These are phyloP conservation scores for Diacronema lutheri DNA, from an alignment of 78 protist genomes.

Conservation along the genomic window DNA sequence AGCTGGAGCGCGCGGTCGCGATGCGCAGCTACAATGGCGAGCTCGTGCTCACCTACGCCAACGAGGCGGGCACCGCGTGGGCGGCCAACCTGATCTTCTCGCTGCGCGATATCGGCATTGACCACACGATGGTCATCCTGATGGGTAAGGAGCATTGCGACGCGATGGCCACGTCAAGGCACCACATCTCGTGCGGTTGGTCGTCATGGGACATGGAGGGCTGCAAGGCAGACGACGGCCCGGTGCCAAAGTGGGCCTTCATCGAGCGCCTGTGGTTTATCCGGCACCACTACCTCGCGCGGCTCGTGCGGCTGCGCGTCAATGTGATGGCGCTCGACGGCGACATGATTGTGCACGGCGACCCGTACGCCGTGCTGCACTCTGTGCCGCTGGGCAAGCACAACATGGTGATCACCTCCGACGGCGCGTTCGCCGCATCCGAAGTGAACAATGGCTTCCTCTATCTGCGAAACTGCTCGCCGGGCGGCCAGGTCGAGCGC, in stretches of 20 bases:
- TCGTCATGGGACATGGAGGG: background rate
- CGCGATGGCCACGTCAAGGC: background rate
- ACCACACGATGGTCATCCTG: background rate
- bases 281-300: constrained; percentile 5
- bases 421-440: background rate
- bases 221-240: background rate
- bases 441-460: background rate
- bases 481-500: background rate
- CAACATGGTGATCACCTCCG: background rate
- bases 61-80: constrained; percentile 7
- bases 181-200: background rate
- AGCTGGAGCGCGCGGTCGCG: background rate
- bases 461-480: background rate
- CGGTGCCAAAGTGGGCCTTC: background rate
- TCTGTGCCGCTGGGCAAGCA: background rate
- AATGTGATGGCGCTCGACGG: background rate
- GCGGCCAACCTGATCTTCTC: background rate
- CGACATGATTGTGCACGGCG: background rate
- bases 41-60: constrained; percentile 5
- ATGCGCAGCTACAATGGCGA: background rate
- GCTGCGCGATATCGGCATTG: background rate
- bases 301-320: background rate
- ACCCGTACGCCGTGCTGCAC: background rate
- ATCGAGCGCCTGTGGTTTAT: background rate
- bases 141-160: background rate